phyloP scores from a whole-genome alignment of 1,284 basidiomycete genomes.

The Prillingera fragicola region DNA sequence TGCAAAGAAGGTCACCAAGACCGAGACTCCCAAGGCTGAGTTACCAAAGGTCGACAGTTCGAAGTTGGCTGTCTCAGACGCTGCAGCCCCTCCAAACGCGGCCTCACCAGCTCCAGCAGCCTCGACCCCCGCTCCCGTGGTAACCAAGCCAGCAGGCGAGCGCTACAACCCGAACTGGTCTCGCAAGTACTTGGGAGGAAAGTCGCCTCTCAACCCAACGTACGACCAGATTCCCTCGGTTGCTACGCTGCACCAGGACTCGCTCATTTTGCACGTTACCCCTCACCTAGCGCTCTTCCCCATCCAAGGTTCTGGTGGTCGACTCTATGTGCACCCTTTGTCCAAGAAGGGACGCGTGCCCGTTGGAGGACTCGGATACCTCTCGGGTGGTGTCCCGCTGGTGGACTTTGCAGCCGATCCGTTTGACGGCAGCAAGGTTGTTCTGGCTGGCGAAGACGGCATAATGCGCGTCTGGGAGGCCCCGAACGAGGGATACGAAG shows the following conservation, averaged over 20 bases:
- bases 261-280: constrained; percentile 41
- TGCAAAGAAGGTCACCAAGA: too few relatives aligned
- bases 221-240: constrained; percentile 49
- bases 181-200: constrained; percentile 48
- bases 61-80: neutral
- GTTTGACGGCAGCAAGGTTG: constrained; percentile 33
- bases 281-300: constrained; percentile 46
- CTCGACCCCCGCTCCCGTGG: neutral
- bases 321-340: constrained; percentile 47
- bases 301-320: constrained; percentile 49
- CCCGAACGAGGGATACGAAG: constrained; percentile 29
- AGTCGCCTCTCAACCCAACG: constrained; percentile 48
- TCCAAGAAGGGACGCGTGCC: constrained; percentile 45
- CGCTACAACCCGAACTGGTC: constrained; percentile 46
- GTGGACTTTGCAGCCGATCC: constrained; percentile 47
- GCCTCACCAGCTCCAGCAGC: neutral
- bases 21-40: neutral
- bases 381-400: constrained; percentile 45
- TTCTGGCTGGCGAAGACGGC: constrained; percentile 48
- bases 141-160: neutral
- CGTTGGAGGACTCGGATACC: constrained; percentile 36
- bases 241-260: constrained; percentile 46
- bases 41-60: neutral
- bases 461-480: constrained; percentile 45
- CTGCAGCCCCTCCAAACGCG: neutral